Conservation (phyloP, 352 stramenopile species). For the Pythium graminicola region DNA sequence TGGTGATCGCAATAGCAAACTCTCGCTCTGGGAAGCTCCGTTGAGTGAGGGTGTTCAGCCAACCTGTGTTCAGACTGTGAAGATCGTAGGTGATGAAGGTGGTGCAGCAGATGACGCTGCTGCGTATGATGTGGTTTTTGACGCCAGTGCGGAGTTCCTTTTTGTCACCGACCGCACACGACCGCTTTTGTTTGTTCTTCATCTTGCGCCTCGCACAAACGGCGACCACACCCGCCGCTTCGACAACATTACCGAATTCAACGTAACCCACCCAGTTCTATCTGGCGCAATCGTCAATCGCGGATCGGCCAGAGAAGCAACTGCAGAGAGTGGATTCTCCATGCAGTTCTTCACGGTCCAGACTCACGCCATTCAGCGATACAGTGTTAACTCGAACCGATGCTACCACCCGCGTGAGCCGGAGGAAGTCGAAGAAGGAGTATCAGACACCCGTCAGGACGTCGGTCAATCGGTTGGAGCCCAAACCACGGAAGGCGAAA, state of each 20-base stretch:
- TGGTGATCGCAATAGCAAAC: slow-evolving; percentile 55
- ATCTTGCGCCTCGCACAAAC: slow-evolving; percentile 39
- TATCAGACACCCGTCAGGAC: slow-evolving; percentile 19
- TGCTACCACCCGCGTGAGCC: slow-evolving; percentile 47
- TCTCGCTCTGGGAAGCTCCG: slow-evolving; percentile 53
- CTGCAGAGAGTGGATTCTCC: slow-evolving; percentile 32
- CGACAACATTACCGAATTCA: slow-evolving; percentile 79
- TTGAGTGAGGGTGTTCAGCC: slow-evolving; percentile 50
- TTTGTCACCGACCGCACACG: slow-evolving; percentile 68
- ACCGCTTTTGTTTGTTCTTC: slow-evolving; percentile 61
- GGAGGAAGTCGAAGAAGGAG: slow-evolving; percentile 40
- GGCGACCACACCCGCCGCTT: slow-evolving; percentile 40
- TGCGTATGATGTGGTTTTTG: slow-evolving; percentile 55
- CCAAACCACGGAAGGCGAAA: slow-evolving; percentile 62
- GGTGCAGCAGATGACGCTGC: slow-evolving; percentile 21
- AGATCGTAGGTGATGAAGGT: slow-evolving; percentile 26
- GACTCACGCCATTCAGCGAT: slow-evolving; percentile 80
- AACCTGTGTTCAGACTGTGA: slow-evolving; percentile 59
- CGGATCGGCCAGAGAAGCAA: slow-evolving; percentile 30
- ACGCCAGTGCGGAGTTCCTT: slow-evolving; percentile 63
- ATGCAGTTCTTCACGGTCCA: slow-evolving; percentile 83
- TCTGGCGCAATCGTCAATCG: slow-evolving; percentile 67
- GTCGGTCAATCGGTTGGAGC: slow-evolving; percentile 66
- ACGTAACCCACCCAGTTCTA: slow-evolving; percentile 66
- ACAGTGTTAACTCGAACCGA: slow-evolving; percentile 53